phyloP scores from a whole-genome alignment of 306 rosid species.

The Vicia sativa region DNA sequence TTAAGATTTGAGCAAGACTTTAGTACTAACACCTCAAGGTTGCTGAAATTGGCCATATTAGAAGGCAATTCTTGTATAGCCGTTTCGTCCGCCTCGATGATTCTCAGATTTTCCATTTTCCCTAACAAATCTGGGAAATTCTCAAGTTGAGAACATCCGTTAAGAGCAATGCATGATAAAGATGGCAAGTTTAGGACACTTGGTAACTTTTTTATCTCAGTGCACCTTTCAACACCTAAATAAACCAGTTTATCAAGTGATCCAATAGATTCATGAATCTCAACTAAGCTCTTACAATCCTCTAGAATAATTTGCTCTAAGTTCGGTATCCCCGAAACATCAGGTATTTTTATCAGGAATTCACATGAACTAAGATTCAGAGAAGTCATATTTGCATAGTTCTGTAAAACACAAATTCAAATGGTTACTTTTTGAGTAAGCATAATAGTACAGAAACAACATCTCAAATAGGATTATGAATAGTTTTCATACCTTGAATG shows the following conservation, averaged over 20 bases:
- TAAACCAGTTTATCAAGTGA: constrained; percentile 37
- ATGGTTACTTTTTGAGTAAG: neutral
- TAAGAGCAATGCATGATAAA: constrained; percentile 34
- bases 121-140: constrained; percentile 33
- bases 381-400: constrained; percentile 27
- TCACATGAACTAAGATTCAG: constrained; percentile 36
- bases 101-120: constrained; percentile 33
- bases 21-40: constrained; percentile 29
- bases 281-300: constrained; percentile 36
- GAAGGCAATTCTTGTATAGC: constrained; percentile 44
- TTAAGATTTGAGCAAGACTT: constrained; percentile 37
- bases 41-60: constrained; percentile 24
- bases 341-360: constrained; percentile 36
- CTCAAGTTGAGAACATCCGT: constrained; percentile 38
- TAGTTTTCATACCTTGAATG: constrained; percentile 41
- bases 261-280: constrained; percentile 42
- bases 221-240: constrained; percentile 36
- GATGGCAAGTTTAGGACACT: constrained; percentile 29
- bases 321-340: constrained; percentile 40
- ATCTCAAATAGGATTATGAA: neutral
- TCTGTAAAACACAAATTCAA: constrained; percentile 37
- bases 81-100: constrained; percentile 30
- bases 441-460: neutral
- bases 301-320: constrained; percentile 34
- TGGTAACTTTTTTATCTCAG: constrained; percentile 37